Evolutionary conservation across 345 rosid species (phyloP).

Genomic region (Psidium friedrichsthalianum): DNA sequence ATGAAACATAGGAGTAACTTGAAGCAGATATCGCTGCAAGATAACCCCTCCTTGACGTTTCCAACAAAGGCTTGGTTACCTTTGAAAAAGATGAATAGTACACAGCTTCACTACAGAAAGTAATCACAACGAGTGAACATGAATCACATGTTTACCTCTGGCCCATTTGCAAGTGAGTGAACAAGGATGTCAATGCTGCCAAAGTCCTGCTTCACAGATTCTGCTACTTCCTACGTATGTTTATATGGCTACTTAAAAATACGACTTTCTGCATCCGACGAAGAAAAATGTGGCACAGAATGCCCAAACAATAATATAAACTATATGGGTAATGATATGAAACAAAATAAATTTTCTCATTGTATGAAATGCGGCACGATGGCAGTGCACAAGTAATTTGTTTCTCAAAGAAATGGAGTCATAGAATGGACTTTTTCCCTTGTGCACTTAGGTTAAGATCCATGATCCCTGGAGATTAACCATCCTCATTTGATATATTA

Average conservation of each 20-base stretch:
- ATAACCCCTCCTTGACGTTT: constrained; percentile 90
- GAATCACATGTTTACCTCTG: constrained; percentile 46
- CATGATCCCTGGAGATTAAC: background rate
- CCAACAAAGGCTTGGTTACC: constrained; percentile 88
- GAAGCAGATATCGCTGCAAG: constrained; percentile 93
- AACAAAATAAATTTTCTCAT: background rate
- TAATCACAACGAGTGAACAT: background rate
- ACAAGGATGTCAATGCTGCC: constrained; percentile 90
- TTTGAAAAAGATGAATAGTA: constrained; percentile 3
- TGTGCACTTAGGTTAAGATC: background rate
- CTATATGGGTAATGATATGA: background rate
- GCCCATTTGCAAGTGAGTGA: constrained; percentile 94
- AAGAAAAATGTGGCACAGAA: background rate
- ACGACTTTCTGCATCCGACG: background rate
- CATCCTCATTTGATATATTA: background rate
- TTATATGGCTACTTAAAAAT: background rate
- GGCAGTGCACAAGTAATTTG: background rate
- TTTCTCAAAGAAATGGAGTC: background rate
- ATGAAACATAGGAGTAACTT: constrained; percentile 83
- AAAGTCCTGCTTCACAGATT: constrained; percentile 75
- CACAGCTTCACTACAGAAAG: background rate
- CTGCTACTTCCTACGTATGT: constrained; percentile 69
- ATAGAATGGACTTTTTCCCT: background rate
- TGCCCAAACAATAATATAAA: background rate
- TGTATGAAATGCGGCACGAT: background rate